Evolutionary conservation across 2,329 filamentous ascomycete species (phyloP), one percentile per base, ranked within the genome.

Genomic region (Fusarium fracticaudum): DNA sequence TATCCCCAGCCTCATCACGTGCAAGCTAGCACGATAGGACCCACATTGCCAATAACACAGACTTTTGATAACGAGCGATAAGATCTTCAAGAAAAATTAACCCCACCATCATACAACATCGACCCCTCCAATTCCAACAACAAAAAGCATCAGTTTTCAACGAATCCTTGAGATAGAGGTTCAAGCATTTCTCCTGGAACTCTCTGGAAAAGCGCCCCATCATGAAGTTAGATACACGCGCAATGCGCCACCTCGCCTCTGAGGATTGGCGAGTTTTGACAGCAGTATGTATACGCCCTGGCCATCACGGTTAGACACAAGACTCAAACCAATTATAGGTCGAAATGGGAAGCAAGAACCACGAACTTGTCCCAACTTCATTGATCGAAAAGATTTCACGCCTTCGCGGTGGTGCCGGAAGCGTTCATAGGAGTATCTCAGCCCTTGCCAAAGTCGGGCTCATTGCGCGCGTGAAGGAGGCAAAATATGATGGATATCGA

Each of bases 201-300:
- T 22, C 7, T 33, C 22, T 14, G 8, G 26, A 59, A 38, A 33
- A 14, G 12, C n/a, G 15, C 38, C 37, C 67, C 80, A 84, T 69
- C 74, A 99, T 99, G 96, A 97, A 96, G 87, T 91, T 99, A 82
- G 95, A 99, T 82, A 95, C 96, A 57, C 95, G 95, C 82, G 92
- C 94, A 57, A 92, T 99, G 85, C 95, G 97, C 82, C 96, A 99
- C 84, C 90, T 99, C 82, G 92, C 93, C 58, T 85, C 91, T 22
- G 96, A 98, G 84, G 96, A 99, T 87, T 99, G 97, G 94, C 91
- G 93, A 78, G 95, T 98, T 72, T 92, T 99, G 71, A 92, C 94
- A 80, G 96, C 94, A 79, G 96, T 97, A 91, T 72, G 91, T 84
- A 53, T 48, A 29, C 29, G 53, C 41, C 78, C 77, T 63, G 43